Evolutionary conservation across 2,329 filamentous ascomycete species (phyloP).

Genomic region (Chalaropsis thielavioides): DNA sequence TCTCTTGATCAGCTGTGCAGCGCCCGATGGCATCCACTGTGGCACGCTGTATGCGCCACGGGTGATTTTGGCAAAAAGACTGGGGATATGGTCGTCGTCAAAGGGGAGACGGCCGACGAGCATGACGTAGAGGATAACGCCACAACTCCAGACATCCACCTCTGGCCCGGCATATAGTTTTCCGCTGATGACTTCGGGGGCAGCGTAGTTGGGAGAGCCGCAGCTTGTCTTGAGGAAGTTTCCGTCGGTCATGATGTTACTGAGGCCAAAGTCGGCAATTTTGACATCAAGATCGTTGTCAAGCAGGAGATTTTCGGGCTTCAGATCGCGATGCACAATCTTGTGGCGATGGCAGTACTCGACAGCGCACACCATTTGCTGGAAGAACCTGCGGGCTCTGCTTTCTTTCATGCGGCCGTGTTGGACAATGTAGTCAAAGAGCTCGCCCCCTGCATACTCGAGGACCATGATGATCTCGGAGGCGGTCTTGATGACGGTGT

Average conservation of each 20-base stretch:
- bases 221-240: slow-evolving; percentile 99
- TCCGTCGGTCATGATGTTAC: slow-evolving; percentile 99
- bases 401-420: slow-evolving; percentile 82
- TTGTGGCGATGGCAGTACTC: slow-evolving; percentile 99
- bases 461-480: slow-evolving; percentile 98
- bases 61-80: slow-evolving; percentile 93
- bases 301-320: slow-evolving; percentile 89
- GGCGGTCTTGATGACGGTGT: slow-evolving; percentile 89
- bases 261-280: slow-evolving; percentile 95
- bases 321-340: slow-evolving; percentile 93
- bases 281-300: slow-evolving; percentile 96
- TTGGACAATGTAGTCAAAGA: slow-evolving; percentile 96
- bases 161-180: slow-evolving; percentile 96
- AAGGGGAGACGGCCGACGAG: slow-evolving; percentile 77
- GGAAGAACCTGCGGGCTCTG: slow-evolving; percentile 94
- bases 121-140: slow-evolving; percentile 76
- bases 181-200: slow-evolving; percentile 92
- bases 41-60: slow-evolving; percentile 88
- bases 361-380: slow-evolving; percentile 96
- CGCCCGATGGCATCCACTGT: slow-evolving; percentile 75
- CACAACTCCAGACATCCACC: slow-evolving; percentile 96
- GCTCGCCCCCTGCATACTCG: slow-evolving; percentile 88
- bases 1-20: slow-evolving; percentile 67
- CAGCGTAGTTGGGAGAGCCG: slow-evolving; percentile 94
- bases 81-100: slow-evolving; percentile 96